phyloP scores from a whole-genome alignment of 2,329 filamentous ascomycete genomes.

The Fusarium sp. region DNA sequence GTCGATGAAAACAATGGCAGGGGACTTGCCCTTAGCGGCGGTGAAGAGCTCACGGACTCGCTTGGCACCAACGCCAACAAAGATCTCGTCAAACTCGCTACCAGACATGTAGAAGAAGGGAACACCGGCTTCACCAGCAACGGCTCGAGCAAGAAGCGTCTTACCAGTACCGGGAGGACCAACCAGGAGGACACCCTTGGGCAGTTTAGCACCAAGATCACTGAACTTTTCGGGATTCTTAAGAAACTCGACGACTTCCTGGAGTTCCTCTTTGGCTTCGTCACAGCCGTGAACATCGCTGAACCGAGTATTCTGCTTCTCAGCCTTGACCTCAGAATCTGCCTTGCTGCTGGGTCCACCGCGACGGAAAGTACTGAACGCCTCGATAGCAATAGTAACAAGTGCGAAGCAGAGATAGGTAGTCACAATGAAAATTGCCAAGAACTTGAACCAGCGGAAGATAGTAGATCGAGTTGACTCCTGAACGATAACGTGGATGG shows the following conservation, averaged over 20 bases:
- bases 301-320: constrained; percentile 92
- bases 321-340: constrained; percentile 88
- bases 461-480: constrained; percentile 83
- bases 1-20: constrained; percentile 95
- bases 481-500: constrained; percentile 96
- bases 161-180: constrained; percentile 98
- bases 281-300: constrained; percentile 96
- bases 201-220: constrained; percentile 93
- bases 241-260: constrained; percentile 96
- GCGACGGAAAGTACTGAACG: constrained; percentile 81
- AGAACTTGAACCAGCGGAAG: constrained; percentile 93
- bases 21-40: constrained; percentile 85
- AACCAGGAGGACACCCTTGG: constrained; percentile 94
- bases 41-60: constrained; percentile 93
- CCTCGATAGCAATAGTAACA: constrained; percentile 85
- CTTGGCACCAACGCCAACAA: constrained; percentile 96
- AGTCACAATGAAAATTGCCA: constrained; percentile 81
- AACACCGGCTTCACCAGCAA: constrained; percentile 95
- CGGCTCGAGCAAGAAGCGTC: constrained; percentile 92
- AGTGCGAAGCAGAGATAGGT: constrained; percentile 83
- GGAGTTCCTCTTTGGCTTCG: constrained; percentile 97
- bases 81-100: constrained; percentile 98
- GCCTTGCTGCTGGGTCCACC: constrained; percentile 72
- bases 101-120: constrained; percentile 99
- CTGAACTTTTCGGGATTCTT: constrained; percentile 94